A percentile compares a stretch with the other conserved stretches of the same genome.
Evolutionary conservation across 1,284 basidiomycete species (phyloP).

Genomic region (Trametes polyzona): DNA sequence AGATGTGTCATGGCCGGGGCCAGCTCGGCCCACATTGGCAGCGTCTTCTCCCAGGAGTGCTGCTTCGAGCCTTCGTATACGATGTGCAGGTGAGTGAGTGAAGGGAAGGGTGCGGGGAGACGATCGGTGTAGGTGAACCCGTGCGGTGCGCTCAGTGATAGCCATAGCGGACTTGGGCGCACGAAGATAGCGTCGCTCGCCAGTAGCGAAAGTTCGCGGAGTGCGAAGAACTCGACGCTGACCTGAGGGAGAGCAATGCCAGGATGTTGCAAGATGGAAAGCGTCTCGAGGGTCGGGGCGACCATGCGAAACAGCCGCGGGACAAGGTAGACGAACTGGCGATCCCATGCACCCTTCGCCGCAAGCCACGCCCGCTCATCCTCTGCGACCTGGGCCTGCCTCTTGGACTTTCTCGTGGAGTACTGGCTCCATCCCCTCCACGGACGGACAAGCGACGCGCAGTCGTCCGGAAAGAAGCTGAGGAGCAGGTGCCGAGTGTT

Average conservation of each 20-base stretch:
- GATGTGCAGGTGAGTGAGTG: slow-evolving; percentile 22
- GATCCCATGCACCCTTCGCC: slow-evolving; percentile 22
- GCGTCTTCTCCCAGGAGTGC: slow-evolving; percentile 17
- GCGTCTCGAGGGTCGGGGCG: slow-evolving; percentile 19
- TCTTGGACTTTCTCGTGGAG: slow-evolving; percentile 9
- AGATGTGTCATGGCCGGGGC: slow-evolving; percentile 19
- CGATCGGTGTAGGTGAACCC: not conserved
- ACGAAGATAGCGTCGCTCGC: slow-evolving; percentile 19
- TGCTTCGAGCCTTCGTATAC: slow-evolving; percentile 18
- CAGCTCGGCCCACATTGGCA: slow-evolving; percentile 13
- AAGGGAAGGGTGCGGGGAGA: slow-evolving; percentile 5
- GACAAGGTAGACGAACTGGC: slow-evolving; percentile 18
- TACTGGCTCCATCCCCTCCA: slow-evolving; percentile 19
- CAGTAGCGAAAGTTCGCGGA: slow-evolving; percentile 18
- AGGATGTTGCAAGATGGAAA: slow-evolving; percentile 12
- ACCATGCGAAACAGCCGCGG: slow-evolving; percentile 18
- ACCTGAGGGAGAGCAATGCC: slow-evolving; percentile 12
- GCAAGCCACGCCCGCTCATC: slow-evolving; percentile 16
- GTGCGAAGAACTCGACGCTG: slow-evolving; percentile 3
- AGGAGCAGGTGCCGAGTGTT: slow-evolving; percentile 17
- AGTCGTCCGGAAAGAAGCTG: slow-evolving; percentile 21
- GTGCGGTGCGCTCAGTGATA: not conserved
- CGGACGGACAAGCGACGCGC: slow-evolving; percentile 13
- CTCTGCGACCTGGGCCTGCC: slow-evolving; percentile 8
- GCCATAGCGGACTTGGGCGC: slow-evolving; percentile 1